Evolutionary conservation across 306 rosid genomes (phyloP).

Genomic region (Potentilla sterilis): DNA sequence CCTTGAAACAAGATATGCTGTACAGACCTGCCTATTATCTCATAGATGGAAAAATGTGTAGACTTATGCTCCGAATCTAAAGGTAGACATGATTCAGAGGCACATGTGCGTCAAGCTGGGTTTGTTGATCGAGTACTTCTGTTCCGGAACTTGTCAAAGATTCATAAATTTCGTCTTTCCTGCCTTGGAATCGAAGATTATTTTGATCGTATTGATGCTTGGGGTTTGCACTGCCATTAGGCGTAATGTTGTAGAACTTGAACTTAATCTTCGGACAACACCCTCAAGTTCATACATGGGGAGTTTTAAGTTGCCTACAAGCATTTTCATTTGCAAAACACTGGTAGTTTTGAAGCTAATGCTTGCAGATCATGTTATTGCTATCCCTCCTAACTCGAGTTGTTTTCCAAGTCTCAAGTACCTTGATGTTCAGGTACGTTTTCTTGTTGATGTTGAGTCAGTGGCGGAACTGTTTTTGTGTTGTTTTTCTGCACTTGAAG

Average conservation of each 20-base stretch:
- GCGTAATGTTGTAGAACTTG: not conserved
- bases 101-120: not conserved
- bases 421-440: not conserved
- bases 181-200: not conserved
- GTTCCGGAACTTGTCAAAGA: not conserved
- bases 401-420: slow-evolving; percentile 1
- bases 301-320: not conserved
- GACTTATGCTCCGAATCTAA: slow-evolving; percentile 2
- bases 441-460: not conserved
- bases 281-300: not conserved
- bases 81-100: not conserved
- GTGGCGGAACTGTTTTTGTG: not conserved
- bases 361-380: not conserved
- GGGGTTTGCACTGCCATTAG: slow-evolving; percentile 4
- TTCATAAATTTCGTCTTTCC: not conserved
- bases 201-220: not conserved
- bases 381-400: not conserved
- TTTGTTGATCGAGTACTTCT: not conserved
- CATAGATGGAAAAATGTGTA: not conserved
- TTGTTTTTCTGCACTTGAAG: not conserved
- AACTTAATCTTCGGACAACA: not conserved
- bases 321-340: slow-evolving; percentile 2
- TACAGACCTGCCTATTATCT: not conserved
- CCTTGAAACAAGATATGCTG: not conserved
- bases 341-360: not conserved